Evolutionary conservation across 1,139 yeast genomes (phyloP).

Genomic region (Eremothecium gossypii): DNA sequence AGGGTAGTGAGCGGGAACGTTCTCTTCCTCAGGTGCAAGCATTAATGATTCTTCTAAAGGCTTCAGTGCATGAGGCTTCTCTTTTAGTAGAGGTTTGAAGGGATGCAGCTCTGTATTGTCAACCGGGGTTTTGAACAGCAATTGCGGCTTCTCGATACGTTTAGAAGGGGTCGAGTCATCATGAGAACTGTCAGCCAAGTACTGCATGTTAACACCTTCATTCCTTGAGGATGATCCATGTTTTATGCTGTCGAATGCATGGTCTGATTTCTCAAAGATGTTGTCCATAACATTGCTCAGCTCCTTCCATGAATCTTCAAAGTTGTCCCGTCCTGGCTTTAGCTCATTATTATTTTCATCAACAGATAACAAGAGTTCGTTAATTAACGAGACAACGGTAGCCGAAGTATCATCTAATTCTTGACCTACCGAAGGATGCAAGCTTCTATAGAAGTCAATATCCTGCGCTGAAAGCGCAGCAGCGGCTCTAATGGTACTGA

Average conservation of each 20-base stretch:
- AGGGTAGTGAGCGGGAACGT: slow-evolving; percentile 51
- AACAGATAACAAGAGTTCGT: slow-evolving; percentile 41
- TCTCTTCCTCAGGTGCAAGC: slow-evolving; percentile 37
- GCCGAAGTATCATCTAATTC: slow-evolving; percentile 38
- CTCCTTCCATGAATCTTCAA: slow-evolving; percentile 51
- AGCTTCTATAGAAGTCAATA: slow-evolving; percentile 58
- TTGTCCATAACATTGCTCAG: slow-evolving; percentile 57
- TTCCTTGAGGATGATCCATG: slow-evolving; percentile 8
- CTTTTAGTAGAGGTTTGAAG: slow-evolving; percentile 59
- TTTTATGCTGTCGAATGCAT: slow-evolving; percentile 45
- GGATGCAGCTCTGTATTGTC: slow-evolving; percentile 67
- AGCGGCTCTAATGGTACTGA: slow-evolving; percentile 58
- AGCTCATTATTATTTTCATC: slow-evolving; percentile 31
- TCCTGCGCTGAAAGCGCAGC: slow-evolving; percentile 73
- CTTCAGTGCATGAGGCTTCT: slow-evolving; percentile 62
- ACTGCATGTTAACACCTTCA: slow-evolving; percentile 29
- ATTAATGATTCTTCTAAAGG: slow-evolving; percentile 44
- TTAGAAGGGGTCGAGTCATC: slow-evolving; percentile 18
- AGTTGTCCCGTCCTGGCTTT: slow-evolving; percentile 36
- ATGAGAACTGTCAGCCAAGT: slow-evolving; percentile 39
- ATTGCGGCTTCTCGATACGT: slow-evolving; percentile 62
- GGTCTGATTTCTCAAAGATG: slow-evolving; percentile 66
- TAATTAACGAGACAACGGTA: slow-evolving; percentile 44
- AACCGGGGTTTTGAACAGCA: slow-evolving; percentile 44
- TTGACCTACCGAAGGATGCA: slow-evolving; percentile 45